Evolutionary conservation across 352 stramenopile species (phyloP), one percentile per base, ranked within the genome.

Genomic region (Pythium insidiosum): DNA sequence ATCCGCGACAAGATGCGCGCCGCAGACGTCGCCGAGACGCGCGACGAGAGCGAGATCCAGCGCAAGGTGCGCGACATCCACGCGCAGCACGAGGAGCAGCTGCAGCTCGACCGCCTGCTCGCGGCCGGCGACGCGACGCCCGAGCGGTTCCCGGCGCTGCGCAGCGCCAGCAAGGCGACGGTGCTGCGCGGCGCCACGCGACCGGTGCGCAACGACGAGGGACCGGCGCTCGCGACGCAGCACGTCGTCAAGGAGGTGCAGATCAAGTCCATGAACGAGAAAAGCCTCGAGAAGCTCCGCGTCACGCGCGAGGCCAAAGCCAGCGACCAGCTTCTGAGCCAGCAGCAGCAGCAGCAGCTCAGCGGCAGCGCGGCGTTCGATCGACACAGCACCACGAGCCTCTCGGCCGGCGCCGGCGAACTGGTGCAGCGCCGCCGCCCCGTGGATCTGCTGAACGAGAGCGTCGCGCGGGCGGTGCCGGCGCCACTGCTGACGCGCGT

Each of bases 261-360:
- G 53, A 94, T 96, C 47, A 94, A 94, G 52, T 77, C 88, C 18
- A 81, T 94, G 37, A 88, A 87, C 52, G 69, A 87, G 21, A 77
- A 83, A 49, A 86, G 81, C 12, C 58, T 95, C 7, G 82, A 91
- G 39, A 88, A 93, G 44, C 61, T 95, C 24, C 75, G 84, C 1
- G 63, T 72, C 21, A 89, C 66, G 24, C 68, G 74, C 24, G 81
- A 93, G 49, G 71, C 73, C 6, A 81, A 84, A 40, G 69, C 81
- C 33, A 73, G 44, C 35, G 71, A 75, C 22, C 38, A 23, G 10
- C 25, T 25, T 22, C n/a, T 18, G n/a, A 10, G 20, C 13, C 15
- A 0, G 30, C 13, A 43, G 12, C 6, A 21, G 23, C 3, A 22
- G 44, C 18, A 42, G 31, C 28, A 23, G 20, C 23, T 37, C 19